phyloP scores from a whole-genome alignment of 2,329 filamentous ascomycete species.

The Cordyceps cicadae region DNA sequence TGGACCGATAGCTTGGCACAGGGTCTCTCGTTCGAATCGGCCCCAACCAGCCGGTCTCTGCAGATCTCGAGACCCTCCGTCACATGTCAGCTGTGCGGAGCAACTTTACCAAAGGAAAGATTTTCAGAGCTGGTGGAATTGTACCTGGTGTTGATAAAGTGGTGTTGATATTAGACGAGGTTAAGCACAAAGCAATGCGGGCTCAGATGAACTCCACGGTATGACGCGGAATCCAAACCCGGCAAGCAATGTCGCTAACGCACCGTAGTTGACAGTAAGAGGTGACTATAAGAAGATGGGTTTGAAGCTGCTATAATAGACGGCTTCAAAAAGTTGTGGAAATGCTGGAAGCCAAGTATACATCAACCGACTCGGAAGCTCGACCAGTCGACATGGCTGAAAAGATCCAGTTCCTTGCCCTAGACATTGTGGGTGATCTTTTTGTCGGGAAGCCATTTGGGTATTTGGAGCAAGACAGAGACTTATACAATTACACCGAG shows the following conservation, averaged over 20 bases:
- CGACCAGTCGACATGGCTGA: slow-evolving; percentile 38
- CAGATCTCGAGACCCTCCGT: slow-evolving; percentile 31
- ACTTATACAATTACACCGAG: slow-evolving; percentile 37
- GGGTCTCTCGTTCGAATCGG: slow-evolving; percentile 34
- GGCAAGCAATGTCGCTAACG: background rate
- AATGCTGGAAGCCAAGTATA: slow-evolving; percentile 40
- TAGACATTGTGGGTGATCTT: slow-evolving; percentile 46
- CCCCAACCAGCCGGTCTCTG: slow-evolving; percentile 32
- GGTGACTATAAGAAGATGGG: slow-evolving; percentile 36
- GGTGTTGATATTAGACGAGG: slow-evolving; percentile 41
- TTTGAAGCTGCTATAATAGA: slow-evolving; percentile 33
- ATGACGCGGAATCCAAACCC: slow-evolving; percentile 15
- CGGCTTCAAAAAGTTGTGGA: slow-evolving; percentile 32
- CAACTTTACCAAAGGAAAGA: slow-evolving; percentile 29
- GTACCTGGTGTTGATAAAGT: slow-evolving; percentile 47
- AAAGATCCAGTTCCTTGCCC: slow-evolving; percentile 43
- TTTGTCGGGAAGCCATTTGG: slow-evolving; percentile 46
- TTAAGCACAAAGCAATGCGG: slow-evolving; percentile 30
- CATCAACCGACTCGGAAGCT: slow-evolving; percentile 27
- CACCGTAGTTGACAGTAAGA: slow-evolving; percentile 39
- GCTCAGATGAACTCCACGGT: slow-evolving; percentile 37
- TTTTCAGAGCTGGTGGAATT: slow-evolving; percentile 42
- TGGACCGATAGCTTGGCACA: background rate
- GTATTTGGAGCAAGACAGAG: slow-evolving; percentile 39
- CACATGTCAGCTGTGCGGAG: slow-evolving; percentile 30